A percentile compares a stretch with the other conserved stretches of the same genome.
These are phyloP conservation scores for Oryza nivara DNA, from an alignment of 176 grass and related monocot genomes.

Conservation along the genomic window DNA sequence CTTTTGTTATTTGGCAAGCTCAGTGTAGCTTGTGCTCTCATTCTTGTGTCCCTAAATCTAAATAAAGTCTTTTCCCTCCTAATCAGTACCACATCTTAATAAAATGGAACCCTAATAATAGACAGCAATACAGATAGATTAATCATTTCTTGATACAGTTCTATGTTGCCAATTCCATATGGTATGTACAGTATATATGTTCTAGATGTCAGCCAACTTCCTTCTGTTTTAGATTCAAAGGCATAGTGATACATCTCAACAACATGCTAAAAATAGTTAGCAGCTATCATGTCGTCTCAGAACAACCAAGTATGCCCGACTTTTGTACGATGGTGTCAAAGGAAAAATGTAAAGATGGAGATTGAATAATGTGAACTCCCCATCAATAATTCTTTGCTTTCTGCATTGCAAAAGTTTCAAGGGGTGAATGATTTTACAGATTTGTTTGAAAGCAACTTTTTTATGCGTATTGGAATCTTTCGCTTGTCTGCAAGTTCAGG, in stretches of 20 bases:
- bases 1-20: not conserved
- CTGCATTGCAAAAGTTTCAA: not conserved
- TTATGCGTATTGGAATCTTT: constrained; percentile 11
- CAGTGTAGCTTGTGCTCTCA: not conserved
- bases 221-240: not conserved
- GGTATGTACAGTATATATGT: not conserved
- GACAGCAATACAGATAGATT: not conserved
- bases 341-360: not conserved
- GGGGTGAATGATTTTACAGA: constrained; percentile 10
- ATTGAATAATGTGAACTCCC: not conserved
- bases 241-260: not conserved
- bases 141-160: not conserved
- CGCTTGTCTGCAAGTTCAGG: constrained; percentile 38
- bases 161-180: not conserved
- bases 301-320: not conserved
- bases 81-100: not conserved
- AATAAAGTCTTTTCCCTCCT: not conserved
- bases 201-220: not conserved
- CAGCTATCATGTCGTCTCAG: not conserved
- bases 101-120: not conserved
- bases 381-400: not conserved
- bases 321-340: not conserved
- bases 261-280: not conserved
- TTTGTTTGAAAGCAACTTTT: constrained; percentile 33
- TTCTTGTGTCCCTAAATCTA: not conserved